Percentiles rank a stretch among this genome's conserved stretches.
These are phyloP conservation scores for Leishmania major DNA, from an alignment of 208 protist species.

Conservation along the genomic window DNA sequence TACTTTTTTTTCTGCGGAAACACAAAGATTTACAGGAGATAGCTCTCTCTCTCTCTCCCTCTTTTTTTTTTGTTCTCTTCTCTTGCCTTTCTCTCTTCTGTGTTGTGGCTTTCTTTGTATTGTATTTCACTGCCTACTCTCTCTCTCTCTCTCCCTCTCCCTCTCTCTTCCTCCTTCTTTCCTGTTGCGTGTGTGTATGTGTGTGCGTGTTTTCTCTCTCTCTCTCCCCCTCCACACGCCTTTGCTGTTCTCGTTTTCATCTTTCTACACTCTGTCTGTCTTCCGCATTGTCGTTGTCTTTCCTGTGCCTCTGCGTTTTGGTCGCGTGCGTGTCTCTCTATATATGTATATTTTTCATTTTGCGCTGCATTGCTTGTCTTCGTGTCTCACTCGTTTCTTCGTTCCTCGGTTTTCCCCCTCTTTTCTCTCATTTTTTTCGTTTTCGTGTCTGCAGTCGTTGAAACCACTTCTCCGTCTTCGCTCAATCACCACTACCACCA, in stretches of 20 bases:
- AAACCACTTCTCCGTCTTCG: background rate
- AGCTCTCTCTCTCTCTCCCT: background rate
- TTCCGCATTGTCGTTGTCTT: background rate
- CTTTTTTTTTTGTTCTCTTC: background rate
- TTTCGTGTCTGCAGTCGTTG: background rate
- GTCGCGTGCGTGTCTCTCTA: background rate
- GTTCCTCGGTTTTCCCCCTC: background rate
- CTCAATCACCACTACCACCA: background rate
- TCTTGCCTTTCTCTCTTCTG: background rate
- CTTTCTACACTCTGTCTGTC: background rate
- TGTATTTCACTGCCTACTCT: background rate
- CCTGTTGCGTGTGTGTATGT: slow-evolving; percentile 1
- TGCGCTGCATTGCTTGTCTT: background rate
- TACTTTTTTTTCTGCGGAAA: background rate
- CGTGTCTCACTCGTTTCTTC: background rate
- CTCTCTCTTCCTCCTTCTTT: slow-evolving; percentile 2
- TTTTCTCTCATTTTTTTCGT: background rate
- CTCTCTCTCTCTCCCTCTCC: background rate
- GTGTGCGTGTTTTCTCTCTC: background rate
- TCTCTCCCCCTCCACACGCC: background rate
- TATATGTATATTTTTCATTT: slow-evolving; percentile 4
- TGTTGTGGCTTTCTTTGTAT: slow-evolving; percentile 10
- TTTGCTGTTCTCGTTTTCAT: background rate
- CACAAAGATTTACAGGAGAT: no score
- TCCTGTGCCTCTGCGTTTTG: slow-evolving; percentile 11